Conservation (phyloP, 148 eudicot species). For the Vaccinium myrtillus region DNA sequence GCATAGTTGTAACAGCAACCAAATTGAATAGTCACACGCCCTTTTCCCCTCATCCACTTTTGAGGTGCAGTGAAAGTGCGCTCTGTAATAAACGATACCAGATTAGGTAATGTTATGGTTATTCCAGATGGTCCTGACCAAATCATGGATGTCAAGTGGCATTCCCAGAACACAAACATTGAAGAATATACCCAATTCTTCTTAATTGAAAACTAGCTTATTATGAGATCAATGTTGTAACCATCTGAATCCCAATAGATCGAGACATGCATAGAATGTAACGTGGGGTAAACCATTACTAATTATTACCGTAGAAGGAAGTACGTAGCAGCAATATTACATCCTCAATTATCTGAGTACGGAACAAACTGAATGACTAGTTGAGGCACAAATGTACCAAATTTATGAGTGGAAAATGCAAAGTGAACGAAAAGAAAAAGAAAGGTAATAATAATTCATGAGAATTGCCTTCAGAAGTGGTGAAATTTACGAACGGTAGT, state of each 20-base stretch:
- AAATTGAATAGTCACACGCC: constrained; percentile 90
- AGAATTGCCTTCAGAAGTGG: neutral
- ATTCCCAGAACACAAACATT: neutral
- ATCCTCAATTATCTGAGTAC: neutral
- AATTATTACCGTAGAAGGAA: neutral
- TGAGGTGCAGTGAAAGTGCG: constrained; percentile 82
- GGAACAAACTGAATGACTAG: neutral
- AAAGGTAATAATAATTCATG: neutral
- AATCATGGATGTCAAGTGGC: neutral
- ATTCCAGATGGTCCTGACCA: neutral
- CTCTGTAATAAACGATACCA: constrained; percentile 37
- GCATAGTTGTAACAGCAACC: constrained; percentile 87
- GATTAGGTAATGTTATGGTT: constrained; percentile 1
- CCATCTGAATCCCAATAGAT: neutral
- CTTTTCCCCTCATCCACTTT: constrained; percentile 98
- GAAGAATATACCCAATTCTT: neutral
- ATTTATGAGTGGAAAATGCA: neutral
- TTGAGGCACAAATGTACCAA: neutral
- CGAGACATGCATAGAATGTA: neutral
- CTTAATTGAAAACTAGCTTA: neutral
- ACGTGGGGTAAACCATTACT: neutral
- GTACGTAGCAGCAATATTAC: neutral
- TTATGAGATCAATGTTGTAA: neutral
- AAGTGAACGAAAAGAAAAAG: neutral
- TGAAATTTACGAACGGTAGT: neutral